Evolutionary conservation across 2,329 filamentous ascomycete genomes (phyloP).

Genomic region (Fusarium tricinctum): DNA sequence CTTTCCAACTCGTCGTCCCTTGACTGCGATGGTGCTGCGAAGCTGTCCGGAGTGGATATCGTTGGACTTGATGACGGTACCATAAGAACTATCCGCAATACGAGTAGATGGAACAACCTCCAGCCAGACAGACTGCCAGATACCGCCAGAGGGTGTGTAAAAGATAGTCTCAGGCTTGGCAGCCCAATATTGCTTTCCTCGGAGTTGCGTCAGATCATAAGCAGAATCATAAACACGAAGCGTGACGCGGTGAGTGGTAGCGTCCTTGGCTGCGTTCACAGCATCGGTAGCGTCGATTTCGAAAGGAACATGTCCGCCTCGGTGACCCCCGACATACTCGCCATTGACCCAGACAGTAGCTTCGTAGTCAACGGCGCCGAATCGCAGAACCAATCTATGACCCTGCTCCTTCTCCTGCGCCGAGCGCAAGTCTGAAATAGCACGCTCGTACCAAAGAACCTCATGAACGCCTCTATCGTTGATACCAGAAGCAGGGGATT

Average conservation of each 20-base stretch:
- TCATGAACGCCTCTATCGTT: conserved; percentile 73
- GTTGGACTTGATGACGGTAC: conserved; percentile 69
- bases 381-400: conserved; percentile 65
- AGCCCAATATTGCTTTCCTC: conserved; percentile 77
- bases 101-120: conserved; percentile 67
- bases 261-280: conserved; percentile 47
- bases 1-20: conserved; percentile 63
- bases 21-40: conserved; percentile 63
- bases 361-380: conserved; percentile 74
- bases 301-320: conserved; percentile 71
- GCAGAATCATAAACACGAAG: conserved; percentile 74
- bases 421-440: conserved; percentile 64
- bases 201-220: conserved; percentile 73
- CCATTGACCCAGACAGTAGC: conserved; percentile 70
- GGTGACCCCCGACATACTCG: conserved; percentile 65
- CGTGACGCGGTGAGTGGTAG: conserved; percentile 60
- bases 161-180: conserved; percentile 72
- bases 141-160: conserved; percentile 69
- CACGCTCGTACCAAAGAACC: conserved; percentile 75
- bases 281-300: conserved; percentile 70
- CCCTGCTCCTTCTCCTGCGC: conserved; percentile 57
- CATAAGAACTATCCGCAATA: conserved; percentile 68
- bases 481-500: conserved; percentile 73
- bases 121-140: conserved; percentile 71
- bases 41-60: conserved; percentile 67